phyloP scores from a whole-genome alignment of 139 green algal species.

The Tetraselmis striata region DNA sequence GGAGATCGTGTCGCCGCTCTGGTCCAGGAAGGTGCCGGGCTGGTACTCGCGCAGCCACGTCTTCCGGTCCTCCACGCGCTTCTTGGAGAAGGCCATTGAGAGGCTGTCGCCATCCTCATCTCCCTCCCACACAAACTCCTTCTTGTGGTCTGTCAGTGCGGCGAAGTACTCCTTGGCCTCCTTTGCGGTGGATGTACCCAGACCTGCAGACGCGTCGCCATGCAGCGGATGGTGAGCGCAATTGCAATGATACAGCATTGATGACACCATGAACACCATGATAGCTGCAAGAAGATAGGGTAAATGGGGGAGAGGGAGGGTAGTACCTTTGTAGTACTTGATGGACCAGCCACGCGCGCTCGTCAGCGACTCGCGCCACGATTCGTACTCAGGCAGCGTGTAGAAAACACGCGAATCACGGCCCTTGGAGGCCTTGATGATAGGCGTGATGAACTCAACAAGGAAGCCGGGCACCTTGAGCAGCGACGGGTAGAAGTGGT shows the following conservation, averaged over 20 bases:
- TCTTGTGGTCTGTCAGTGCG: slow-evolving; percentile 68
- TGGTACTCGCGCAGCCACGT: slow-evolving; percentile 77
- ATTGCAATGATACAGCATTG: not conserved
- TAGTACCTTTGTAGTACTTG: slow-evolving; percentile 98
- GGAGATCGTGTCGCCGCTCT: slow-evolving; percentile 61
- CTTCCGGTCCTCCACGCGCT: slow-evolving; percentile 96
- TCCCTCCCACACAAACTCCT: slow-evolving; percentile 80
- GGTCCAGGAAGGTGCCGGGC: slow-evolving; percentile 92
- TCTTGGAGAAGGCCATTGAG: slow-evolving; percentile 98
- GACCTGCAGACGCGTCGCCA: too few species aligned
- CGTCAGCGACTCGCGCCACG: slow-evolving; percentile 73
- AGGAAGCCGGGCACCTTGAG: slow-evolving; percentile 91
- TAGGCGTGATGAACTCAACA: slow-evolving; percentile 98
- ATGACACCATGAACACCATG: not conserved
- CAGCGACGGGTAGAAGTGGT: slow-evolving; percentile 94
- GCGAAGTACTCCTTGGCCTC: slow-evolving; percentile 98
- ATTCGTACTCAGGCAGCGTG: slow-evolving; percentile 98
- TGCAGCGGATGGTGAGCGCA: too few species aligned
- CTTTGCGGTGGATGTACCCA: slow-evolving; percentile 87
- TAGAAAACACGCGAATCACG: slow-evolving; percentile 81
- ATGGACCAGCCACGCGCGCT: slow-evolving; percentile 73
- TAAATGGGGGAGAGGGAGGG: not conserved
- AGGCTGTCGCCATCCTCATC: slow-evolving; percentile 72
- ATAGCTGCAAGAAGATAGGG: not conserved
- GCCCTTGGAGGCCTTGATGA: slow-evolving; percentile 94